Percentiles rank a stretch among this genome's conserved stretches.
phyloP scores from a whole-genome alignment of 805 yeast genomes.

The Candida insectorum region DNA sequence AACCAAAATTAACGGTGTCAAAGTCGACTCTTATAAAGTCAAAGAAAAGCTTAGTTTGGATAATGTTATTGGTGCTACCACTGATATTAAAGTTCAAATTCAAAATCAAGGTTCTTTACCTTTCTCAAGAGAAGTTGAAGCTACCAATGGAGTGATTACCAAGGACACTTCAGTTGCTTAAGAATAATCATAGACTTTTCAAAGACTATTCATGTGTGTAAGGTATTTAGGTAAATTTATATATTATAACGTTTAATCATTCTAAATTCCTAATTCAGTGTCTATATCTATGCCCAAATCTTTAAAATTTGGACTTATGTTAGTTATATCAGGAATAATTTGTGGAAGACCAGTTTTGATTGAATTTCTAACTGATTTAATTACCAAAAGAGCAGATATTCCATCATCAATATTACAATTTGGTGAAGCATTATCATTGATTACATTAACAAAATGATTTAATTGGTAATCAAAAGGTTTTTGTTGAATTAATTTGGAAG shows the following conservation, averaged over 20 bases:
- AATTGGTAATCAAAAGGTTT: slow-evolving; percentile 39
- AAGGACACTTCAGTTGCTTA: slow-evolving; percentile 10
- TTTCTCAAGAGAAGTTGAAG: slow-evolving; percentile 30
- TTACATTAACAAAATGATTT: slow-evolving; percentile 35
- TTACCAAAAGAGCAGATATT: slow-evolving; percentile 32
- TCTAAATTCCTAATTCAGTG: no score
- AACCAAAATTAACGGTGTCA: slow-evolving; percentile 10
- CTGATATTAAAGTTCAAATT: slow-evolving; percentile 12
- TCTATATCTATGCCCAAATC: slow-evolving; percentile 11
- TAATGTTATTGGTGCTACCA: slow-evolving; percentile 10
- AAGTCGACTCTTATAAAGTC: slow-evolving; percentile 6
- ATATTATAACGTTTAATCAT: no score
- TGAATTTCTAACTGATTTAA: slow-evolving; percentile 32
- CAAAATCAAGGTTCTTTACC: slow-evolving; percentile 44
- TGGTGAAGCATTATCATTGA: slow-evolving; percentile 22
- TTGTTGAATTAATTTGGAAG: slow-evolving; percentile 3
- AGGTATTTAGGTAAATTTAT: no score
- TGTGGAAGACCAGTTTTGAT: slow-evolving; percentile 34
- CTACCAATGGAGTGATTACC: slow-evolving; percentile 14
- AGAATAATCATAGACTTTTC: no score
- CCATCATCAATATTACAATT: slow-evolving; percentile 37
- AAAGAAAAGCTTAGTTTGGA: slow-evolving; percentile 10
- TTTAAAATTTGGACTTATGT: slow-evolving; percentile 18
- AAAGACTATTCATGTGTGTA: no score
- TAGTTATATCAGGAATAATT: slow-evolving; percentile 21